Percentiles rank a stretch among this genome's conserved stretches.
Conservation (phyloP, 805 yeast species). For the Ogataea trehalophila region DNA sequence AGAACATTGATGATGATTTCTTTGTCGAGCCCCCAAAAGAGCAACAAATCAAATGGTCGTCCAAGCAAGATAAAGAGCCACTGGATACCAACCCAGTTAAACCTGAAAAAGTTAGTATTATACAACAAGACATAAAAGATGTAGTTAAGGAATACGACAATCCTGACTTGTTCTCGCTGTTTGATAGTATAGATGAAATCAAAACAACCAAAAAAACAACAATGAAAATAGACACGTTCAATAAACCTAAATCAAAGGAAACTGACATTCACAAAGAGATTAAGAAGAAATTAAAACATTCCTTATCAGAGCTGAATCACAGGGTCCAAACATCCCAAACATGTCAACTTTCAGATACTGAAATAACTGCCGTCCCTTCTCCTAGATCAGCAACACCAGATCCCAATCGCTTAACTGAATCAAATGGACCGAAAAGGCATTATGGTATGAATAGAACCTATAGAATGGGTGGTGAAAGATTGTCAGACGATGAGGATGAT, state of each 20-base stretch:
- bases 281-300: not conserved
- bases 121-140: not conserved
- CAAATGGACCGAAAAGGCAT: conserved; percentile 5
- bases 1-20: conserved; percentile 10
- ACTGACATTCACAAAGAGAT: conserved; percentile 14
- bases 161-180: conserved; percentile 1
- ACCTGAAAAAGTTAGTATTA: not conserved
- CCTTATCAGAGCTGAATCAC: not conserved
- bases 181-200: conserved; percentile 4
- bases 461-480: conserved; percentile 12
- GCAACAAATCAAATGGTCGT: conserved; percentile 9
- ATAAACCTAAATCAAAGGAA: conserved; percentile 4
- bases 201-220: conserved; percentile 1
- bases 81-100: not conserved
- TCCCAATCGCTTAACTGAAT: not conserved
- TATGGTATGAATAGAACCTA: conserved; percentile 30
- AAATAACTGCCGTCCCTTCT: too few relatives aligned
- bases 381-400: not conserved
- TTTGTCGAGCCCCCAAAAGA: conserved; percentile 15
- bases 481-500: conserved; percentile 8
- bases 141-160: not conserved
- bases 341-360: not conserved
- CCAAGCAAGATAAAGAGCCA: not conserved
- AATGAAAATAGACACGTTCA: not conserved
- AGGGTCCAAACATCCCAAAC: not conserved